Evolutionary conservation across 2,329 filamentous ascomycete genomes (phyloP), one percentile per base, ranked within the genome.

Genomic region (Cryoendolithus antarcticus): DNA sequence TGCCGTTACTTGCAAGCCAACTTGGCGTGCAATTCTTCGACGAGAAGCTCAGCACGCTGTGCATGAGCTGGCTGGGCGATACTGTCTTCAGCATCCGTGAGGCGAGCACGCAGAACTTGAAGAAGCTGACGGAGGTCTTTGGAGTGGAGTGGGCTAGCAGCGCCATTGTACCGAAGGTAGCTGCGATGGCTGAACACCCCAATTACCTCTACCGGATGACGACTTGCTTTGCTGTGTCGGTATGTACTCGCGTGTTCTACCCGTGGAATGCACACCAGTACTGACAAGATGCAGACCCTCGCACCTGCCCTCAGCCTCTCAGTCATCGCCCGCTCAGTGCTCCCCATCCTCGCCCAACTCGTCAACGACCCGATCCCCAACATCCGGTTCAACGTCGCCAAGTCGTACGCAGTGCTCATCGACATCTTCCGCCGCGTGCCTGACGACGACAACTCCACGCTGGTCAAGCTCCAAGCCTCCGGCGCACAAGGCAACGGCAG

Each of bases 171-270:
- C 91, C 91, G 44, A 96, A 96, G 70, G 91, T 98, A 48, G 91
- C 94, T 74, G 84, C 83, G 30, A 96, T 98, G 91, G 91, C 91
- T 44, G 84, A 86, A 58, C 91, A 98, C 62, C 86, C 89, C 45
- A 98, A 98, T 69, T 98, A 98, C 62, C 80, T 98, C 38, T 98
- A 98, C 74, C 77, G 91, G 61, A 98, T 98, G 91, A 98, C 91
- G 7, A 98, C 91, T 10, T 96, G 89, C 68, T 98, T 98, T 62
- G 91, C 91, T 46, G 93, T 98, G 50, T 89, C 86, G 53, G 91
- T 98, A 74, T 71, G 84, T 74, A 10, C 6, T 28, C 10, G 10
- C 30, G 10, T 10, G 9, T 10, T 28, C n/a, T 6, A 28, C 6
- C 10, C 24, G 5, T 11, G 12, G 19, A n/a, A 9, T 7, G 15